Base-by-base conservation (phyloP, 441 rosid genomes). In the Pelargonium citronellum region DNA sequence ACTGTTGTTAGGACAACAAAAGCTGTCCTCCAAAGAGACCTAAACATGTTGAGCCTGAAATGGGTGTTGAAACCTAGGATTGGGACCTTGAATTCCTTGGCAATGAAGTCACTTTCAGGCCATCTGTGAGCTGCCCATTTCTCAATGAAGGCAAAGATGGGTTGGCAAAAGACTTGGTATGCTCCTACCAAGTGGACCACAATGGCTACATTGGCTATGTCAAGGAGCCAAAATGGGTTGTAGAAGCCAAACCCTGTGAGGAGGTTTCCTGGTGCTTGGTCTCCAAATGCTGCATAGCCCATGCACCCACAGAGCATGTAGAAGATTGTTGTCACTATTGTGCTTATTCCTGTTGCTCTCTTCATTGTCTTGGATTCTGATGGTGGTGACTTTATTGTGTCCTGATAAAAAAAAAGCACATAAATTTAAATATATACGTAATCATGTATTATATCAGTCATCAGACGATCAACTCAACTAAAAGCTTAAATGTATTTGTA, bases 231-330 rank as follows among this genome's bases (percentile, higher is more conserved):
- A 75, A 75, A 84, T 0, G 85, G 87, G 66, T 84, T 78, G 74
- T 78, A 82, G 82, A 80, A 82, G 49, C 87, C 87, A 22, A 82
- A 84, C n/a, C 86, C 86, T 1, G 84, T 80, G 61, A 84, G 85
- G 72, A 84, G 81, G 70, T 84, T 84, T 67, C 85, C 87, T 1
- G 85, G 87, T 7, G 83, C 81, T 10, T 58, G 67, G 46, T 84
- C 85, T 3, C 87, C 87, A 0, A 84, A 86, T 22, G 86, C 87
- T 0, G 89, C 89, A 4, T 86, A 86, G 9, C 89, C 89, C 84
- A 86, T 84, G 69, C 84, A 82, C 10, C 87, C 89, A 44, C 89
- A 86, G 1, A 84, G 75, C 86, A 84, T 49, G 69, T 86, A 86
- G 83, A 86, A 84, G 49, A 76, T 75, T 1, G 87, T 84, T 20